Evolutionary conservation across 441 rosid species (phyloP).

Genomic region (Populus hybrid): DNA sequence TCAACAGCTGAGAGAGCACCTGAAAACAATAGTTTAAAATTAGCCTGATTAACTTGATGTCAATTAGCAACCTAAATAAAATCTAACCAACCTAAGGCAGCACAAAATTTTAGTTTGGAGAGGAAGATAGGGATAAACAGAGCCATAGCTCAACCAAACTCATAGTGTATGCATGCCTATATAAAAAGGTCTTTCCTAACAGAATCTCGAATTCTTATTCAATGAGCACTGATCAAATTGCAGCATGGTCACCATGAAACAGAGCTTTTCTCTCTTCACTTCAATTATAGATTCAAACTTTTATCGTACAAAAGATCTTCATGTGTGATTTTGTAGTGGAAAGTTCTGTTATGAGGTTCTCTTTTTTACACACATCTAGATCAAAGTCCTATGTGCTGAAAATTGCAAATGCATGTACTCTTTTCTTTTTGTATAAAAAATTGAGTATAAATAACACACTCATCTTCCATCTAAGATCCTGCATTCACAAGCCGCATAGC

Average conservation of each 20-base stretch:
- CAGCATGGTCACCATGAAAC: no score
- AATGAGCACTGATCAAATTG: not conserved
- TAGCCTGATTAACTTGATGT: conserved; percentile 6
- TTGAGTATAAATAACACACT: not conserved
- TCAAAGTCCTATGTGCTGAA: not conserved
- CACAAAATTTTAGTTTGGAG: not conserved
- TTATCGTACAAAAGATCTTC: no score
- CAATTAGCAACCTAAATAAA: conserved; percentile 12
- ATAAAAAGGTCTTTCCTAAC: not conserved
- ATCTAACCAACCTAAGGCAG: not conserved
- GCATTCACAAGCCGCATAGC: not conserved
- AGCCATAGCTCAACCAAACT: not conserved
- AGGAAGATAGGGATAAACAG: not conserved
- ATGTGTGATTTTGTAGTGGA: not conserved
- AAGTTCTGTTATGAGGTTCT: not conserved
- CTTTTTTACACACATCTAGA: not conserved
- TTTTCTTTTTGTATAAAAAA: not conserved
- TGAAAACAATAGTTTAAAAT: conserved; percentile 26
- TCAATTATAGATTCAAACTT: no score
- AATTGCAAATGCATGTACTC: not conserved
- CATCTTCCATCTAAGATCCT: not conserved
- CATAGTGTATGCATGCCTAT: not conserved
- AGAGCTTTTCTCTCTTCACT: not conserved
- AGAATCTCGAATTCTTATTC: not conserved
- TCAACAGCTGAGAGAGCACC: conserved; percentile 97